Conservation (phyloP, 2,329 filamentous ascomycete genomes). For the Sphaerulina musiva region DNA sequence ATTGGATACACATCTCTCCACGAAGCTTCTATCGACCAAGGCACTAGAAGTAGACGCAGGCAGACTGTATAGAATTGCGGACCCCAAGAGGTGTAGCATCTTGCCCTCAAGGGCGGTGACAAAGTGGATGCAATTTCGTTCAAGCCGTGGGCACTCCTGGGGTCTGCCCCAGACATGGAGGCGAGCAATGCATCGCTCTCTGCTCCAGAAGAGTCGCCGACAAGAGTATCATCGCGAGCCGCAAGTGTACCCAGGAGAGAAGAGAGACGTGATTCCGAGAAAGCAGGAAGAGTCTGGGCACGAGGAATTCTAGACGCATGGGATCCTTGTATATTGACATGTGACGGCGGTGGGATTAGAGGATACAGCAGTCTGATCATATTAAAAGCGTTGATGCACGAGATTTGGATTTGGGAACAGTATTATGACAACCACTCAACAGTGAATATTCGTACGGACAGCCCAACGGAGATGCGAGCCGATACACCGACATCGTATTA, state of each 20-base stretch:
- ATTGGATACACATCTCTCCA: too few species aligned
- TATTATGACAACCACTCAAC: conserved; percentile 30
- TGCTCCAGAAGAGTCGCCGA: conserved; percentile 13
- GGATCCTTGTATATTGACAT: conserved; percentile 44
- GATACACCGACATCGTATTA: conserved; percentile 18
- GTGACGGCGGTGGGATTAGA: conserved; percentile 47
- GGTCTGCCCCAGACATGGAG: conserved; percentile 22
- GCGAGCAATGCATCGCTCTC: conserved; percentile 20
- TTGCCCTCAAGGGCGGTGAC: conserved; percentile 16
- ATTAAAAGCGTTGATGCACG: conserved; percentile 44
- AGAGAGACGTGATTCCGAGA: conserved; percentile 35
- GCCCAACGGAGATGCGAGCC: conserved; percentile 16
- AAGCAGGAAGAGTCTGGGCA: conserved; percentile 41
- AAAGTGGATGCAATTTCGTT: conserved; percentile 33
- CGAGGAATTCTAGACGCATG: conserved; percentile 41
- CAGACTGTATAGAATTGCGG: neutral
- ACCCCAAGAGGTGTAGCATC: neutral
- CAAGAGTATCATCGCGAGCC: conserved; percentile 25
- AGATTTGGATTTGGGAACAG: conserved; percentile 42
- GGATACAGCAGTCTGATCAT: conserved; percentile 48
- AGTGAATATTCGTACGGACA: conserved; percentile 17
- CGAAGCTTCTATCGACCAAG: neutral
- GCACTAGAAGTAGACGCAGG: neutral
- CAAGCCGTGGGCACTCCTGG: conserved; percentile 30
- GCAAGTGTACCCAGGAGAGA: conserved; percentile 25